phyloP scores from a whole-genome alignment of 306 rosid genomes.

The Castanea sativa region DNA sequence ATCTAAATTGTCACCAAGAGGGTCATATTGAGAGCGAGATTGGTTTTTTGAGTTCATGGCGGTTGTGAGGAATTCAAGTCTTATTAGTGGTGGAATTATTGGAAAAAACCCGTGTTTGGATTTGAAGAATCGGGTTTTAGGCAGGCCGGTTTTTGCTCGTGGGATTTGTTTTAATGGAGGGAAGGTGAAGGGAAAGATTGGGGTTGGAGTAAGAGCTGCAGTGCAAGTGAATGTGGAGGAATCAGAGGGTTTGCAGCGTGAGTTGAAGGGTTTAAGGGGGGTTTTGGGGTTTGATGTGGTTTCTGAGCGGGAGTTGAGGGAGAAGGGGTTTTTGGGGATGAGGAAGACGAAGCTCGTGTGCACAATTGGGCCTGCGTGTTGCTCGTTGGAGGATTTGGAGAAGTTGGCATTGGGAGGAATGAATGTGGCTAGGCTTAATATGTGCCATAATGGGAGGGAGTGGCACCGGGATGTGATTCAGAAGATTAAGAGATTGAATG shows the following conservation, averaged over 20 bases:
- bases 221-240: slow-evolving; percentile 47
- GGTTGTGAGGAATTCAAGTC: slow-evolving; percentile 34
- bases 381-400: slow-evolving; percentile 69
- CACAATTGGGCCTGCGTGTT: slow-evolving; percentile 78
- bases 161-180: slow-evolving; percentile 24
- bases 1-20: neutral
- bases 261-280: slow-evolving; percentile 34
- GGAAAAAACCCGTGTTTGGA: slow-evolving; percentile 19
- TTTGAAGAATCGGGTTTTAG: slow-evolving; percentile 29
- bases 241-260: slow-evolving; percentile 14
- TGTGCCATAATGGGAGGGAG: slow-evolving; percentile 82
- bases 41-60: slow-evolving; percentile 44
- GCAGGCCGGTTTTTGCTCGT: slow-evolving; percentile 10
- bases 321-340: slow-evolving; percentile 74
- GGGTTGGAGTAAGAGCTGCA: slow-evolving; percentile 41
- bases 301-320: slow-evolving; percentile 66
- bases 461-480: slow-evolving; percentile 77
- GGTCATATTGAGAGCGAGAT: neutral
- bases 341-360: slow-evolving; percentile 92
- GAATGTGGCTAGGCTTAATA: slow-evolving; percentile 85
- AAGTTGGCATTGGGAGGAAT: slow-evolving; percentile 76
- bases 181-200: slow-evolving; percentile 35
- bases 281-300: slow-evolving; percentile 62
- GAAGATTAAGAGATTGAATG: slow-evolving; percentile 72
- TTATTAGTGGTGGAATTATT: slow-evolving; percentile 6